Percentiles rank a stretch among this genome's conserved stretches.
Conservation (phyloP, 768 basidiomycete species). For the Mycena amicta region DNA sequence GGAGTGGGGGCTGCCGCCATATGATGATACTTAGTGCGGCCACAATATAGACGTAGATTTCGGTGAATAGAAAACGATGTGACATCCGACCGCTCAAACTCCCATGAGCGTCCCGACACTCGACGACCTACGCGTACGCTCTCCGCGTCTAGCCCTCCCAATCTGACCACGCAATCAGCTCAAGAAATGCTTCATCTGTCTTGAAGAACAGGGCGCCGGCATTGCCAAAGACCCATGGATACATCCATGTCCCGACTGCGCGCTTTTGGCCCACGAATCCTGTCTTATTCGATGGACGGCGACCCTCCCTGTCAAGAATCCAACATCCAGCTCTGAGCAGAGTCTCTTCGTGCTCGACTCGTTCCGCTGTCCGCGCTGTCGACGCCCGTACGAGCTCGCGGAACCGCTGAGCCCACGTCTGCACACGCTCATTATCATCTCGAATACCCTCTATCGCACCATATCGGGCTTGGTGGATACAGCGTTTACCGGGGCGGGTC, state of each 20-base stretch:
- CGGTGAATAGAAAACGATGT: too few species aligned
- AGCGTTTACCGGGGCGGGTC: neutral
- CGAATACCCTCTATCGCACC: neutral
- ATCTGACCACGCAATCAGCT: conserved; percentile 6
- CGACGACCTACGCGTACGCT: conserved; percentile 19
- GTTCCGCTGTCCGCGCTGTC: conserved; percentile 15
- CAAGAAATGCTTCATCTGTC: conserved; percentile 20
- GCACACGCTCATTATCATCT: neutral
- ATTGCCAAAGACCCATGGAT: conserved; percentile 5
- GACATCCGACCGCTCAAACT: too few species aligned
- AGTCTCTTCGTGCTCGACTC: conserved; percentile 9
- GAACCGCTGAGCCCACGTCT: neutral
- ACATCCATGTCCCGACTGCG: conserved; percentile 19
- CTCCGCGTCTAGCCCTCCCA: neutral
- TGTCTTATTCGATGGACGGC: conserved; percentile 18
- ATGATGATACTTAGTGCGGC: too few species aligned
- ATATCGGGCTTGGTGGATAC: neutral
- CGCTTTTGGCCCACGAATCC: conserved; percentile 15
- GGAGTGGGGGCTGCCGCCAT: conserved; percentile 48
- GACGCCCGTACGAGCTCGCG: conserved; percentile 11
- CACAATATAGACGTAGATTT: too few species aligned
- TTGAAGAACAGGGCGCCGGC: conserved; percentile 19
- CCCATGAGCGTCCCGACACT: conserved; percentile 14
- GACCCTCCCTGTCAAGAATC: conserved; percentile 4
- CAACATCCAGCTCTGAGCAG: neutral